These are phyloP conservation scores for Zea mays DNA, from an alignment of 176 grass and related monocot genomes.

Conservation along the genomic window Zm-B73-REFERENCE-NAM-5.0 NC_050096.1:274467501-274468000, in stretches of 20 bases:
- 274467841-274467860: slow-evolving; percentile 3
- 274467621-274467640: not conserved
- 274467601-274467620: not conserved
- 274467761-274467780: not conserved
- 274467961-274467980: not conserved
- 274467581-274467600: not conserved
- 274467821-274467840: not conserved
- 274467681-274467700: too few species aligned
- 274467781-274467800: not conserved
- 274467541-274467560: not conserved
- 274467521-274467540: not conserved
- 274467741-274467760: not conserved
- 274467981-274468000: not conserved
- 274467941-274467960: slow-evolving; percentile 5
- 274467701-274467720: not conserved
- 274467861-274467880: not conserved
- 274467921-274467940: not conserved
- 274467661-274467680: not conserved
- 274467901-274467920: not conserved
- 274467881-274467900: slow-evolving; percentile 37
- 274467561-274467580: not conserved
- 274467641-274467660: not conserved
- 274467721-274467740: not conserved
- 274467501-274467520: not conserved
- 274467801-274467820: not conserved